Base-by-base conservation (phyloP, 768 basidiomycete genomes). In the Pisolithus albus region DNA sequence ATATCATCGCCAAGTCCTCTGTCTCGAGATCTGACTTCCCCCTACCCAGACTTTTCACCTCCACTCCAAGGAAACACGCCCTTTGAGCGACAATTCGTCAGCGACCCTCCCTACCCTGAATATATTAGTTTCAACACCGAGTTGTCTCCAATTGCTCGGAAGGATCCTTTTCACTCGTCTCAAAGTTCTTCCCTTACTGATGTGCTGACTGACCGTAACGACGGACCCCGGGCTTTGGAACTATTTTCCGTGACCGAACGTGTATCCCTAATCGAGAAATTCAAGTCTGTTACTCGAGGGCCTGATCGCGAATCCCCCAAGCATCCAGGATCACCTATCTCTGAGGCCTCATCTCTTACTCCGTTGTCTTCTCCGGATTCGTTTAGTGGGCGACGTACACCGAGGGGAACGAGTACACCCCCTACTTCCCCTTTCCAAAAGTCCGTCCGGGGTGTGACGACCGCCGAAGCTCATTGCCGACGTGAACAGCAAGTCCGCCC, bases 341-440 rank as follows among this genome's bases (percentile, higher is more conserved):
- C 67, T 7, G 56, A 59, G 50, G 46, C 64, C 41, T 67, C 66
- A 7, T 59, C 61, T 44, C 66, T 67, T 24, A 69, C 63, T 9
- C 50, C 67, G 10, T 49, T 69, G 23, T 62, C 66, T 47, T 67
- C 65, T 56, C 55, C 59, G 7, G 47, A 49, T 47, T 40, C 47
- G 46, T 56, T 53, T 46, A 41, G 47, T 8, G 47, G 41, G 36
- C 49, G 37, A 40, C 43, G 32, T 36, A 38, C 26, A 34, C 18
- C 48, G n/a, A 46, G 53, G 18, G 36, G 32, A 39, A 52, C 47
- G 54, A 45, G 43, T 8, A 58, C 62, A 36, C 58, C 56, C 8
- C 58, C 55, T 23, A 60, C 56, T n/a, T 64, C 63, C 43, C 58
- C 59, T 4, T 52, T 34, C 4, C 32, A 18, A 39, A 46, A 47